phyloP scores from a whole-genome alignment of 2,329 filamentous ascomycete genomes.

The Rachicladosporium sp. region DNA sequence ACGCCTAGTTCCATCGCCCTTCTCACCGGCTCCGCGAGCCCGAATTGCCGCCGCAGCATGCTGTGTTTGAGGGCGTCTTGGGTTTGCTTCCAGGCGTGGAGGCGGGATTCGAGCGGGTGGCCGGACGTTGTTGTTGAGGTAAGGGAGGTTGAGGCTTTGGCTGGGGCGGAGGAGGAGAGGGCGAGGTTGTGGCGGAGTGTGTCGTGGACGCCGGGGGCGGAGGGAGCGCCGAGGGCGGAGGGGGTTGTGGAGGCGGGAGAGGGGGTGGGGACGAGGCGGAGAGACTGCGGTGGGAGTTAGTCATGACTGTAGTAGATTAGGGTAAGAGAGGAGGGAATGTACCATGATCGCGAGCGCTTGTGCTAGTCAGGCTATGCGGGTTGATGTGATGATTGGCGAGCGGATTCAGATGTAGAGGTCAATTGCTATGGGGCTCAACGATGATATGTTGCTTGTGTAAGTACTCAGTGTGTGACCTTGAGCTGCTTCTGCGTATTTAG shows the following conservation, averaged over 20 bases:
- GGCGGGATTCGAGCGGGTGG: constrained; percentile 85
- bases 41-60: constrained; percentile 72
- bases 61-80: constrained; percentile 84
- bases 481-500: too few relatives aligned
- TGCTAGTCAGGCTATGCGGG: too few relatives aligned
- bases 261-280: constrained; percentile 73
- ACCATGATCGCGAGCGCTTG: constrained; percentile 1
- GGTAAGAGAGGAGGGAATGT: background rate
- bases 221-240: constrained; percentile 56
- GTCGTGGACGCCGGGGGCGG: constrained; percentile 86
- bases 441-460: too few relatives aligned
- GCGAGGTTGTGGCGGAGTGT: constrained; percentile 75
- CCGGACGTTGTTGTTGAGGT: constrained; percentile 37
- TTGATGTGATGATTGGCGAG: too few relatives aligned
- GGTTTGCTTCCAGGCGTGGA: constrained; percentile 79
- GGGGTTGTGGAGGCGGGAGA: constrained; percentile 44
- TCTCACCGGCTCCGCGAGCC: constrained; percentile 82
- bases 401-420: too few relatives aligned
- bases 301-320: background rate
- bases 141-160: constrained; percentile 32
- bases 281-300: constrained; percentile 24
- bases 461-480: too few relatives aligned
- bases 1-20: constrained; percentile 94
- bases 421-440: too few relatives aligned
- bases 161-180: constrained; percentile 36